These are phyloP conservation scores for Yarrowia osloensis DNA, from an alignment of 805 yeast genomes.

Conservation along the genomic window DNA sequence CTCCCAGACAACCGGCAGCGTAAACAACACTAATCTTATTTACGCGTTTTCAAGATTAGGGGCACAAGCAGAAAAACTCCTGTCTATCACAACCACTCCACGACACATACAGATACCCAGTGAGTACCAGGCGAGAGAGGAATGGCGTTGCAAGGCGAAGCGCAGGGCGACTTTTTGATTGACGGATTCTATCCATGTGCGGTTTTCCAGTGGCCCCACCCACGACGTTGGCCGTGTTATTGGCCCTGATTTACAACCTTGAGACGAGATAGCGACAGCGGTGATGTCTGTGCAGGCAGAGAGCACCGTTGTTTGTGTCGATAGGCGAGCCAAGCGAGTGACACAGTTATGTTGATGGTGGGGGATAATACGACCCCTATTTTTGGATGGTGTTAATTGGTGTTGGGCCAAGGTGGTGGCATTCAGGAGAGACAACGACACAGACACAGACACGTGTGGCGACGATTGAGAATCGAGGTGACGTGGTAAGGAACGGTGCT, in stretches of 20 bases:
- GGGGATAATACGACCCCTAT: not conserved
- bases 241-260: not conserved
- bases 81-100: conserved; percentile 30
- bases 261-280: not conserved
- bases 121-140: conserved; percentile 6
- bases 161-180: not conserved
- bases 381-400: not conserved
- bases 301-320: not conserved
- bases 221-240: not conserved
- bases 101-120: conserved; percentile 31
- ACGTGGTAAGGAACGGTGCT: not conserved
- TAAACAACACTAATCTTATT: conserved; percentile 30
- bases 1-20: conserved; percentile 31
- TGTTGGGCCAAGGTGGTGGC: not conserved
- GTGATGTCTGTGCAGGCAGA: not conserved
- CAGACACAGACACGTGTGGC: not conserved
- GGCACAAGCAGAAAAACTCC: conserved; percentile 27
- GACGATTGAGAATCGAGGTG: not conserved
- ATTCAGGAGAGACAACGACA: not conserved
- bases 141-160: not conserved
- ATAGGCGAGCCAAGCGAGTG: not conserved
- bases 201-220: not conserved
- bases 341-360: not conserved
- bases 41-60: conserved; percentile 30
- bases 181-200: not conserved